Evolutionary conservation across 768 basidiomycete species (phyloP).

Genomic region (Auricularia heimuer): DNA sequence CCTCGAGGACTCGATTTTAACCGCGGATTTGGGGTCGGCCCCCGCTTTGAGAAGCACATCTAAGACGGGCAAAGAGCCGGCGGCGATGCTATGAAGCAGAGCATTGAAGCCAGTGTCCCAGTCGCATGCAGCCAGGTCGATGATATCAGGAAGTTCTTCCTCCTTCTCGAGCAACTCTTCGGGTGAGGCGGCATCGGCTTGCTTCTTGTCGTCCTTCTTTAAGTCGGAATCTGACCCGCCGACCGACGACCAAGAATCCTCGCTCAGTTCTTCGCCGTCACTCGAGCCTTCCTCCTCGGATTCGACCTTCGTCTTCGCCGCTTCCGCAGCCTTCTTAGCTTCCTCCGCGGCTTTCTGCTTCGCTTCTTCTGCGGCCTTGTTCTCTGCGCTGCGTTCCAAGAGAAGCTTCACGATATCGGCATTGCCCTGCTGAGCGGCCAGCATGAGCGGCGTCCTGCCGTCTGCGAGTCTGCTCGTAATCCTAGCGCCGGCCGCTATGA

Average conservation of each 20-base stretch:
- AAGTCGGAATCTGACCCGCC: constrained; percentile 12
- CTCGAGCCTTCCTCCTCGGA: constrained; percentile 14
- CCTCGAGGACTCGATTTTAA: constrained; percentile 19
- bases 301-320: constrained; percentile 10
- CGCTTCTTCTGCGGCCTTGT: constrained; percentile 18
- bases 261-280: constrained; percentile 24
- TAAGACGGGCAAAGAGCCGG: constrained; percentile 33
- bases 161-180: constrained; percentile 37
- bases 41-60: constrained; percentile 38
- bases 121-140: constrained; percentile 43
- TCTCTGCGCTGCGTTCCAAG: constrained; percentile 35
- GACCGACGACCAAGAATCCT: constrained; percentile 41
- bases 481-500: constrained; percentile 46
- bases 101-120: constrained; percentile 52
- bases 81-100: constrained; percentile 41
- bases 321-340: background rate
- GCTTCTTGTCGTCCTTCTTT: background rate
- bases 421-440: constrained; percentile 42
- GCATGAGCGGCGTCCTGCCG: constrained; percentile 44
- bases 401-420: constrained; percentile 37
- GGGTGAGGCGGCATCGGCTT: constrained; percentile 4
- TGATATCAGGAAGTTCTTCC: constrained; percentile 40
- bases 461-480: constrained; percentile 49
- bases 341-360: constrained; percentile 13
- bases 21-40: constrained; percentile 33